Base-by-base conservation (phyloP, 257 asterid species). In the Agastache rugosa region DNA sequence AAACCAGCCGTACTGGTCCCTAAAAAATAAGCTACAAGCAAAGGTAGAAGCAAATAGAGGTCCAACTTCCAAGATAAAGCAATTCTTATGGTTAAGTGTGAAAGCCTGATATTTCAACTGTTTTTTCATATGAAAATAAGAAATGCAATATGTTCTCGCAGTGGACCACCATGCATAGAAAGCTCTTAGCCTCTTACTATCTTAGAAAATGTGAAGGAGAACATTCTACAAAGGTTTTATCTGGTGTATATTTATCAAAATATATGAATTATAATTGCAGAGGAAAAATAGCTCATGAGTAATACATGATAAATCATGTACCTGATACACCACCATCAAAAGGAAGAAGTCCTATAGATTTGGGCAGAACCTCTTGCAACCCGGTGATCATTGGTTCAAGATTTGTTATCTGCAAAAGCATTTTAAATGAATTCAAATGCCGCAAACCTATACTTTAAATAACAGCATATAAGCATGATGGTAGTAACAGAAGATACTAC, bases 281-380 rank as follows among this genome's bases (percentile, higher is more conserved):
- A 71, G 58, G 56, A 55, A 27, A 64, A 45, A 17, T 61, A 12
- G 68, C 50, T 20, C 23, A 56, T 51, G 51, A 25, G 42, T 67
- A 31, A 76, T 45, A 58, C 66, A 42, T 41, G 69, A 58, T 63
- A 58, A 61, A 69, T 51, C 67, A 75, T 58, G 35, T 84, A 92
- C 99, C 99, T 83, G 96, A 82, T 72, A 95, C 88, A 72, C 99
- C 99, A 68, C 96, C 94, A 81, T 95, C 98, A 70, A 92, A 95
- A 75, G 99, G 86, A 84, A 95, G 96, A 69, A 95, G 80, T 51
- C 96, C 99, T 67, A 95, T 86, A 44, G 99, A 95, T 78, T 90
- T 95, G 50, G 98, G 99, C 77, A 95, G 85, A 73, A 89, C 96
- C 80, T 95, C 96, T 88, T 92, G 97, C 84, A 95, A 73, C 62